Evolutionary conservation across 495 filamentous ascomycete species (phyloP).

Genomic region (Hypoxylon lienhwacheense): DNA sequence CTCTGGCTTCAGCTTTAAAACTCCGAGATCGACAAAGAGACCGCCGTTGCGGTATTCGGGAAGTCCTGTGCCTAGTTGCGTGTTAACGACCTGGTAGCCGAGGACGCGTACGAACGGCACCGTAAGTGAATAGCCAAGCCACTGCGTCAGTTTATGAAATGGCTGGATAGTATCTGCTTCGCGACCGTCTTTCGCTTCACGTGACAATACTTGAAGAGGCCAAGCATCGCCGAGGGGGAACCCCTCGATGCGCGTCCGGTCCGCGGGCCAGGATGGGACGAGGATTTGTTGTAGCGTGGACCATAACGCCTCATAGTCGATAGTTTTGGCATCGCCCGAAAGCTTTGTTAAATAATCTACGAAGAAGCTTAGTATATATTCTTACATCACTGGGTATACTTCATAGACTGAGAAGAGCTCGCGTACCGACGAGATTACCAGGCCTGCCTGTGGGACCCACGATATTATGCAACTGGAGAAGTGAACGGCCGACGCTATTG

Average conservation of each 20-base stretch:
- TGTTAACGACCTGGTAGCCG: constrained; percentile 73
- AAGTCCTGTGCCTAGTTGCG: constrained; percentile 76
- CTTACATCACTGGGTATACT: too few species aligned
- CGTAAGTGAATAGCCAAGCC: constrained; percentile 87
- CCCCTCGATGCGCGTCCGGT: constrained; percentile 85
- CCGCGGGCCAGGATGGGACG: constrained; percentile 83
- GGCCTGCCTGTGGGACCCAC: constrained; percentile 86
- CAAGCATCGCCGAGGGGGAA: constrained; percentile 92
- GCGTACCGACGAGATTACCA: constrained; percentile 91
- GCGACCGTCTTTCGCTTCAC: too few species aligned
- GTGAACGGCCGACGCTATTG: constrained; percentile 72
- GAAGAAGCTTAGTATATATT: too few species aligned
- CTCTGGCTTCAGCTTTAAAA: constrained; percentile 70
- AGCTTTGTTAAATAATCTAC: too few species aligned
- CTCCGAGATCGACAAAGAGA: constrained; percentile 77
- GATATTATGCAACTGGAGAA: constrained; percentile 73
- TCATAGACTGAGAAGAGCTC: not conserved
- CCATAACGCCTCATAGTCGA: too few species aligned
- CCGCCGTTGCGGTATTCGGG: constrained; percentile 90
- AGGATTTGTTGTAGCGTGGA: constrained; percentile 85
- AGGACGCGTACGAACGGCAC: constrained; percentile 81
- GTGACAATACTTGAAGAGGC: too few species aligned
- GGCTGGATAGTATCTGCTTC: too few species aligned
- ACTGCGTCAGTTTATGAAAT: constrained; percentile 90
- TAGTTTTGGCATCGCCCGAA: too few species aligned